These are phyloP conservation scores for Hemileccinum impolitum DNA, from an alignment of 768 basidiomycete species.

Conservation along the genomic window DNA sequence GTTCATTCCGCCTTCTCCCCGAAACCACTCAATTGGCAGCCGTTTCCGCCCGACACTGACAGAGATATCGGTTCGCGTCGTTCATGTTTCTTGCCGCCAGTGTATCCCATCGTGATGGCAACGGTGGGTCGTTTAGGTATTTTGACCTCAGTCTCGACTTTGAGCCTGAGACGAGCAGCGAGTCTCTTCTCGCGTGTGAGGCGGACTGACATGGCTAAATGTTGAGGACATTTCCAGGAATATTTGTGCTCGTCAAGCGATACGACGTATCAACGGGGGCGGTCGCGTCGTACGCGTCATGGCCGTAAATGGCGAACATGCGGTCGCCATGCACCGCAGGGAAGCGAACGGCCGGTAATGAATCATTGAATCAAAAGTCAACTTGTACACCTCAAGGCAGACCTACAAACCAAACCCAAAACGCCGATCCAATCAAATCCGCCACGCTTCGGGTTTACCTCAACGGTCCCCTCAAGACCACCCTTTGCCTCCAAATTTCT, in stretches of 20 bases:
- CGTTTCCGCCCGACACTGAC: background rate
- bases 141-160: background rate
- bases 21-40: background rate
- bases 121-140: too few relatives aligned
- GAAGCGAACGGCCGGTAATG: conserved; percentile 22
- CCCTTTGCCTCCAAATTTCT: conserved; percentile 8
- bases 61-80: background rate
- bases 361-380: conserved; percentile 22
- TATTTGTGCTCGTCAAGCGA: conserved; percentile 13
- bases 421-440: conserved; percentile 22
- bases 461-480: conserved; percentile 18
- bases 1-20: conserved; percentile 15
- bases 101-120: background rate
- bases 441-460: conserved; percentile 29
- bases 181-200: background rate
- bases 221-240: conserved; percentile 1
- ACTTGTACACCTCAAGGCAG: conserved; percentile 30
- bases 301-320: conserved; percentile 35
- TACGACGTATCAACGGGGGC: conserved; percentile 8
- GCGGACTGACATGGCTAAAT: conserved; percentile 4
- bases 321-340: conserved; percentile 31
- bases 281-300: conserved; percentile 19
- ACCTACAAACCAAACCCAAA: conserved; percentile 24
- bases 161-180: background rate
- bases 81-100: too few relatives aligned